A percentile compares a stretch with the other conserved stretches of the same genome.
phyloP scores from a whole-genome alignment of 306 rosid genomes.

The Trifolium fragiferum region DNA sequence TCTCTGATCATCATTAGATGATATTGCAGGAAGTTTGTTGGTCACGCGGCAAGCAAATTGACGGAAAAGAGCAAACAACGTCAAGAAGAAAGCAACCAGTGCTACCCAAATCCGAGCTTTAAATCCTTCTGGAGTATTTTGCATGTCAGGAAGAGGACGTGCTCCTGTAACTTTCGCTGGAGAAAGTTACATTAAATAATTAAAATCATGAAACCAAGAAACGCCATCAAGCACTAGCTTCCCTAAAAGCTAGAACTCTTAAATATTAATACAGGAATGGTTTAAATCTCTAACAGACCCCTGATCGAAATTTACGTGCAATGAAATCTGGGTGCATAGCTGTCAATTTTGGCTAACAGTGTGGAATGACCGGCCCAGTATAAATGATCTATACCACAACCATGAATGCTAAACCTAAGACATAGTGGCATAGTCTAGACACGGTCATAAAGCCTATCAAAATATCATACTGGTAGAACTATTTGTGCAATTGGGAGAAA shows the following conservation, averaged over 20 bases:
- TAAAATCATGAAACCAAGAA: constrained; percentile 33
- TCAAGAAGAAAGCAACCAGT: constrained; percentile 70
- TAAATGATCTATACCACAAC: not conserved
- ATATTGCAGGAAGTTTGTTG: constrained; percentile 55
- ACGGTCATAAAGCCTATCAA: constrained; percentile 2
- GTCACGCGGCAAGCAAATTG: constrained; percentile 53
- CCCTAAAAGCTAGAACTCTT: constrained; percentile 12
- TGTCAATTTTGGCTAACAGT: not conserved
- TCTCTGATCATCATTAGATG: constrained; percentile 51
- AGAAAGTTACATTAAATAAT: constrained; percentile 32
- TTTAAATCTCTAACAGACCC: constrained; percentile 8
- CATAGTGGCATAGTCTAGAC: not conserved
- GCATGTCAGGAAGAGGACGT: constrained; percentile 45
- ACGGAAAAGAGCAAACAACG: constrained; percentile 57
- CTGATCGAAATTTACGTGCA: not conserved
- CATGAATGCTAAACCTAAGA: not conserved
- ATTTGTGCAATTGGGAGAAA: too few relatives aligned
- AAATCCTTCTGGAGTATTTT: constrained; percentile 59
- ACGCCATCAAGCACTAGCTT: not conserved
- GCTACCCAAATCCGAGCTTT: constrained; percentile 64
- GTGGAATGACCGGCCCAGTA: not conserved
- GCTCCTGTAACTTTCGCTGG: constrained; percentile 52
- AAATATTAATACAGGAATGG: not conserved
- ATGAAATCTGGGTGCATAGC: not conserved
- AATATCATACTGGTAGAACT: too few relatives aligned